Percentiles rank a stretch among this genome's conserved stretches.
Evolutionary conservation across 495 filamentous ascomycete species (phyloP).

Genomic region (Aspergillus bridgeri): DNA sequence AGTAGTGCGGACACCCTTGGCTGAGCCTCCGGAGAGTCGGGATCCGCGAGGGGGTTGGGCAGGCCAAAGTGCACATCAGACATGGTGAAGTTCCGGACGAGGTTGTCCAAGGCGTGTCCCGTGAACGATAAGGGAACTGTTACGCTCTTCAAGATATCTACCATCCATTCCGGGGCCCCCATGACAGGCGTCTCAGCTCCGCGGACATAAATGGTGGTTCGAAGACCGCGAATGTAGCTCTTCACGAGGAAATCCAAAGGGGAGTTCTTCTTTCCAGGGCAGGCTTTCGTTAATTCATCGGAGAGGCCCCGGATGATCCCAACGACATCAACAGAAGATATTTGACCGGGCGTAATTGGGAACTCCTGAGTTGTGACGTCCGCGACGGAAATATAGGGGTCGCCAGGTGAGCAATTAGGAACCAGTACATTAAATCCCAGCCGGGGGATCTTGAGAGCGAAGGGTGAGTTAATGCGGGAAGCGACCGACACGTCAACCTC

Average conservation of each 20-base stretch:
- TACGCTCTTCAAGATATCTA: conserved; percentile 72
- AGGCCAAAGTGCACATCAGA: conserved; percentile 79
- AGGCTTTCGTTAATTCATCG: conserved; percentile 61
- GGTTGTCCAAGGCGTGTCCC: conserved; percentile 70
- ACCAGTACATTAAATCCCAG: conserved; percentile 83
- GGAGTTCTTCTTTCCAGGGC: conserved; percentile 70
- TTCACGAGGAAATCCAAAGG: conserved; percentile 82
- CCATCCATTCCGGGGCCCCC: conserved; percentile 75
- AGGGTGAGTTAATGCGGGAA: conserved; percentile 68
- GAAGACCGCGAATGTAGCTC: conserved; percentile 73
- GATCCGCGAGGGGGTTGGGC: conserved; percentile 72
- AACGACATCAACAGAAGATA: conserved; percentile 63
- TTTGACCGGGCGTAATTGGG: conserved; percentile 58
- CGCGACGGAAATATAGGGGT: conserved; percentile 68
- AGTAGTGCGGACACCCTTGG: conserved; percentile 80
- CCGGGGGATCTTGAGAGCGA: conserved; percentile 69
- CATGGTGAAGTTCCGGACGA: conserved; percentile 83
- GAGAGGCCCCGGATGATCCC: conserved; percentile 70
- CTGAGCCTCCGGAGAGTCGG: conserved; percentile 67
- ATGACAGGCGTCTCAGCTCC: conserved; percentile 64
- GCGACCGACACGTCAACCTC: conserved; percentile 69
- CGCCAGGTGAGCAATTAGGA: conserved; percentile 63
- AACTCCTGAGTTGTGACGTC: conserved; percentile 65
- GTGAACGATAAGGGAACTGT: conserved; percentile 82
- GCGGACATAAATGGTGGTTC: conserved; percentile 74